Base-by-base conservation (phyloP, 2,329 filamentous ascomycete species). In the Aspergillus transmontanensis region DNA sequence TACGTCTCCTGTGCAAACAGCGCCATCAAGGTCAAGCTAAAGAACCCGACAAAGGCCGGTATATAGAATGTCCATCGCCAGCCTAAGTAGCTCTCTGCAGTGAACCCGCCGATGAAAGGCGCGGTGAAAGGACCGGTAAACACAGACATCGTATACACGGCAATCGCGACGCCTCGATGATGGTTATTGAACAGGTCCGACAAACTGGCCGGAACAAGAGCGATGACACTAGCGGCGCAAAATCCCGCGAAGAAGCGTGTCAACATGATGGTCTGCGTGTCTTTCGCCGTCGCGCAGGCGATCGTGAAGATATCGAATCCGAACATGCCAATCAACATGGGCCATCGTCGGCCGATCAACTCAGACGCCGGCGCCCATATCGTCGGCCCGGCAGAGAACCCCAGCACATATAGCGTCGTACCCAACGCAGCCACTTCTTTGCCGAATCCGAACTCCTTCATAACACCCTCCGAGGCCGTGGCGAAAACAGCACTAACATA, bases 401-500 rank as follows among this genome's bases (percentile, higher is more conserved):
- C 80, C 48, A 83, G 76, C 0, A 85, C 73, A 39, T 82, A 80
- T 11, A 84, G 70, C 1, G 79, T 79, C 1, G 82, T 80, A 12
- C 82, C 82, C 6, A 84, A 71, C 0, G 75, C 77, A 2, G 77
- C 71, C 2, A 82, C 77, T 63, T 82, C 76, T 2, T 62, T 68
- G 9, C 78, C 73, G 12, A 83, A 79, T 6, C 78, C 65, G 65
- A 84, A 84, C 28, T 83, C 75, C 6, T 61, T 56, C 26, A 85
- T 84, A 6, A 91, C 82, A 16, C 79, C 71, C 6, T 67, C 64
- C 1, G 87, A 90, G 5, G 88, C 88, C 30, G 87, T 80, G 1
- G 88, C 90, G 79, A 91, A 92, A 70, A 91, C 87, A 74, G 85
- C 88, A 6, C 73, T 76, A 0, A 77, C 80, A 60, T 85, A 85